phyloP scores from a whole-genome alignment of 2,329 filamentous ascomycete species.

The Thelonectria rubi region DNA sequence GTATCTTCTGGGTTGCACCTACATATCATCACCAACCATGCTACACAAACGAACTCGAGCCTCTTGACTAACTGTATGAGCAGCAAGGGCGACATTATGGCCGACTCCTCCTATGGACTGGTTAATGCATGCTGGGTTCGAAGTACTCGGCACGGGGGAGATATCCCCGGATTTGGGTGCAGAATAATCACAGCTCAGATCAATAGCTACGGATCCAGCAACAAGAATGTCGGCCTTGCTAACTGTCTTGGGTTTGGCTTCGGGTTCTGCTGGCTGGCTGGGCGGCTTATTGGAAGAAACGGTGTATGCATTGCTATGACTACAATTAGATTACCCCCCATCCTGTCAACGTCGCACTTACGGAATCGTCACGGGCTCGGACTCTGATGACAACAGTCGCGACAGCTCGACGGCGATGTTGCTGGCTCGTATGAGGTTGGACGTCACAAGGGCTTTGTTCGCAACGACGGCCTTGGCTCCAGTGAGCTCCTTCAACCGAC shows the following conservation, averaged over 20 bases:
- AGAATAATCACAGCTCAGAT: slow-evolving; percentile 82
- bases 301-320: slow-evolving; percentile 44
- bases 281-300: slow-evolving; percentile 21
- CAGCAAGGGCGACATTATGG: slow-evolving; percentile 88
- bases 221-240: slow-evolving; percentile 75
- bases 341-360: slow-evolving; percentile 47
- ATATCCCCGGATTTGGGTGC: slow-evolving; percentile 39
- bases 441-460: slow-evolving; percentile 70
- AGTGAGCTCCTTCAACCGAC: slow-evolving; percentile 81
- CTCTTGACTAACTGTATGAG: slow-evolving; percentile 71
- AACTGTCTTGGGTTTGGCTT: slow-evolving; percentile 22
- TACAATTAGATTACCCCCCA: slow-evolving; percentile 49
- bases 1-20: slow-evolving; percentile 43
- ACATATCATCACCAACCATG: slow-evolving; percentile 81
- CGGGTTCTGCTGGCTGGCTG: slow-evolving; percentile 27
- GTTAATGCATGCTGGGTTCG: slow-evolving; percentile 82
- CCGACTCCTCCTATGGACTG: slow-evolving; percentile 92
- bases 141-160: slow-evolving; percentile 73
- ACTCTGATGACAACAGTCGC: slow-evolving; percentile 49
- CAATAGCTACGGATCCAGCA: slow-evolving; percentile 88
- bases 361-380: slow-evolving; percentile 45
- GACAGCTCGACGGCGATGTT: slow-evolving; percentile 64
- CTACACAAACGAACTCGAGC: slow-evolving; percentile 78
- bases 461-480: slow-evolving; percentile 75
- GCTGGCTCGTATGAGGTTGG: slow-evolving; percentile 64